phyloP scores from a whole-genome alignment of 2,329 filamentous ascomycete species.

The Helotiales sp. region DNA sequence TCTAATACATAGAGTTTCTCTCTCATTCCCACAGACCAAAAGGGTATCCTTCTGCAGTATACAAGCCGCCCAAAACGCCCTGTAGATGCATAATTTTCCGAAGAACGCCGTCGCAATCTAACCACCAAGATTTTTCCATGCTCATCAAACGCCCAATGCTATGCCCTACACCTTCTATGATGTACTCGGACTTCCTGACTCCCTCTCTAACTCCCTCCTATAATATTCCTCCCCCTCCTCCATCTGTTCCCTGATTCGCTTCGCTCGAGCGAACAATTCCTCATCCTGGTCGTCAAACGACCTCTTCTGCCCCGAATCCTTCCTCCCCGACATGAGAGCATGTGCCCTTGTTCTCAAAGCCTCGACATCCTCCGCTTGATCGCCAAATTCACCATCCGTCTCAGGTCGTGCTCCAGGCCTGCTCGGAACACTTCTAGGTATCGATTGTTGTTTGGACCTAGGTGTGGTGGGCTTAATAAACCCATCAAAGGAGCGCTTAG shows the following conservation, averaged over 20 bases:
- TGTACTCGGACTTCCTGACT: slow-evolving; percentile 30
- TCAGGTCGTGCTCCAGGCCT: slow-evolving; percentile 19
- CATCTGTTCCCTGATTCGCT: slow-evolving; percentile 43
- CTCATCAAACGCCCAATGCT: slow-evolving; percentile 19
- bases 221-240: slow-evolving; percentile 43
- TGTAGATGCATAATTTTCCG: slow-evolving; percentile 24
- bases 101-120: slow-evolving; percentile 15
- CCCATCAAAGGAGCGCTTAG: slow-evolving; percentile 38
- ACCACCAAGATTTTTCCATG: slow-evolving; percentile 2
- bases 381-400: neutral
- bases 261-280: slow-evolving; percentile 43
- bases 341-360: slow-evolving; percentile 37
- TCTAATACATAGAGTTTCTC: neutral
- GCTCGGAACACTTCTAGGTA: slow-evolving; percentile 35
- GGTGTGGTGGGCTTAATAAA: slow-evolving; percentile 32
- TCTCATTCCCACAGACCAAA: slow-evolving; percentile 24
- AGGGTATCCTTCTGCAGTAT: slow-evolving; percentile 27
- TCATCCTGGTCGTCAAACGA: slow-evolving; percentile 36
- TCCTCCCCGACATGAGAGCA: slow-evolving; percentile 30
- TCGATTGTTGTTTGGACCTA: slow-evolving; percentile 15
- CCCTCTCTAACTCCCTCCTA: slow-evolving; percentile 35
- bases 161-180: slow-evolving; percentile 17
- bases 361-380: slow-evolving; percentile 19
- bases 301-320: slow-evolving; percentile 24
- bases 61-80: slow-evolving; percentile 26